Evolutionary conservation across 225 moss, liverwort and hornwort genomes (phyloP), one percentile per base, ranked within the genome.

Genomic region (Physcomitrellopsis africana): DNA sequence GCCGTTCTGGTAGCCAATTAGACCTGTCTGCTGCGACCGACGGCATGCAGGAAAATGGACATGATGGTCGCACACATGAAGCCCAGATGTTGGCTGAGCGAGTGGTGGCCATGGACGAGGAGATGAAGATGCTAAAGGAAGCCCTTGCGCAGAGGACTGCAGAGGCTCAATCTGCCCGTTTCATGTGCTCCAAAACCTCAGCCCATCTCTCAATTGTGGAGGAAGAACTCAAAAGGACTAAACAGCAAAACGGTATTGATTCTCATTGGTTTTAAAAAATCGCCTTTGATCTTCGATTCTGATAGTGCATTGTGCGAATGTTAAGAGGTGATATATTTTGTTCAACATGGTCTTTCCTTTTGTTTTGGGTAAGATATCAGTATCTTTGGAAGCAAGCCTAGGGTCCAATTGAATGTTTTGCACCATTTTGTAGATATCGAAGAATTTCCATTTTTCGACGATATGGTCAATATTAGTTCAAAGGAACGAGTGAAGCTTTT

Each of bases 61-160:
- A 68, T 14, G 83, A 79, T 42, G 77, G 81, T 11, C 83, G 73
- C 61, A 76, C 78, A 8, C 81, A 79, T 74, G 89, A 89, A 79
- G 86, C 86, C 3, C 86, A 84, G 45, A 68, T 86, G 81, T 24
- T 89, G 73, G 84, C 89, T 1, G 89, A 89, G 78, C 80, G 84
- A 19, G 82, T 89, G 49, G 86, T 81, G 60, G 77, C 86, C 51
- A 80, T 89, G 70, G 87, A 87, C 63, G 87, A 87, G 61, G 89
- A 89, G 72, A 85, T 84, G 80, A 87, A 80, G 72, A 76, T 85
- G 82, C 72, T 89, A 62, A 89, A 89, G 85, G 86, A 87, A 73
- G 79, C 78, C n/a, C 73, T 89, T 16, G 69, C 89, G 1, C 86
- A 83, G 65, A 66, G 87, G 45, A 82, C 84, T 48, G 89, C 67